These are phyloP conservation scores for Chaetoceros muelleri DNA, from an alignment of 108 stramenopile genomes.

Conservation along the genomic window DNA sequence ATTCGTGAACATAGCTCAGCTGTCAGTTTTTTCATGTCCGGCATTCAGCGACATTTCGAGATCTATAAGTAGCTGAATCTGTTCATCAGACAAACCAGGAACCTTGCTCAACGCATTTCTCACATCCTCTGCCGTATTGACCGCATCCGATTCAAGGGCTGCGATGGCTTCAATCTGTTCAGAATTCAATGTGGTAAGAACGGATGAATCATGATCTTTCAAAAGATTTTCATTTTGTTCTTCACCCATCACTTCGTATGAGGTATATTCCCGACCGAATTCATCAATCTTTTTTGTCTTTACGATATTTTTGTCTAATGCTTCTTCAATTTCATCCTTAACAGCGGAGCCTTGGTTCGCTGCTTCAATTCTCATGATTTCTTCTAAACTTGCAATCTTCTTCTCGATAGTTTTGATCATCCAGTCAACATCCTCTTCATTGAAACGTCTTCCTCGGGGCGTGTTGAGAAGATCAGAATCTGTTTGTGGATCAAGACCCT, in stretches of 20 bases:
- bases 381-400: conserved; percentile 25
- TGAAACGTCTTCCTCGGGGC: conserved; percentile 30
- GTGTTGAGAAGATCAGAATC: conserved; percentile 25
- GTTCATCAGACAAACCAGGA: conserved; percentile 27
- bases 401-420: conserved; percentile 46
- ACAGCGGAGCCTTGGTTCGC: not conserved
- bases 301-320: not conserved
- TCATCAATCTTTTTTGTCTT: not conserved
- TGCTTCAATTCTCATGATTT: not conserved
- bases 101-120: conserved; percentile 20
- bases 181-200: not conserved
- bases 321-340: not conserved
- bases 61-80: conserved; percentile 22
- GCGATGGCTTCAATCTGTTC: not conserved
- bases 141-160: not conserved
- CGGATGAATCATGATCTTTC: not conserved
- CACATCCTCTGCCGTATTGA: conserved; percentile 28
- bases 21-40: too few relatives aligned
- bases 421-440: conserved; percentile 66
- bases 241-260: not conserved
- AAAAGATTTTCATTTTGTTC: not conserved
- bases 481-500: conserved; percentile 39
- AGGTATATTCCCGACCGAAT: not conserved
- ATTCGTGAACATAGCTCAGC: too few relatives aligned
- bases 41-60: conserved; percentile 35